phyloP scores from a whole-genome alignment of 768 basidiomycete species.

The Suillus cothurnatus region DNA sequence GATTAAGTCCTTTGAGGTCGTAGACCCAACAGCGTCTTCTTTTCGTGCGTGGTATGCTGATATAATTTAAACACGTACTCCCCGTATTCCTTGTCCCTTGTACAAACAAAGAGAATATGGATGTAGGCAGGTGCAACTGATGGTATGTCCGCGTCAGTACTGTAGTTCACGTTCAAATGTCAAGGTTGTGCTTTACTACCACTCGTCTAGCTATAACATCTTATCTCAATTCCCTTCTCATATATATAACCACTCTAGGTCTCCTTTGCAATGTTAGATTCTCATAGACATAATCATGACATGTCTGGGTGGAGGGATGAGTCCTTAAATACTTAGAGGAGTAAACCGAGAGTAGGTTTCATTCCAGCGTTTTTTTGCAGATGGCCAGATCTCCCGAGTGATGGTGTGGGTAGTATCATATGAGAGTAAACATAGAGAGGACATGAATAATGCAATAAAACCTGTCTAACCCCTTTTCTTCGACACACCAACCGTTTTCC shows the following conservation, averaged over 20 bases:
- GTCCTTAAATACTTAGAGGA: not conserved
- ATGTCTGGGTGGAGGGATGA: not conserved
- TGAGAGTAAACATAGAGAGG: not conserved
- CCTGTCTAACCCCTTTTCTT: slow-evolving; percentile 76
- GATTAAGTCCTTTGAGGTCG: no score
- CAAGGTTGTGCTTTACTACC: no score
- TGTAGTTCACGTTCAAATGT: no score
- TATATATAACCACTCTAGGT: not conserved
- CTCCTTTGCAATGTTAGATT: not conserved
- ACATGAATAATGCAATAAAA: slow-evolving; percentile 4
- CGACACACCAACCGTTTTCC: slow-evolving; percentile 95
- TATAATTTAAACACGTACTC: no score
- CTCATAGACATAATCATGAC: not conserved
- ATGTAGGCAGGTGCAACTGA: no score
- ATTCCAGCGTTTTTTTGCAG: not conserved
- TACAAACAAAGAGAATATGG: no score
- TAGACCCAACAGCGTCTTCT: no score
- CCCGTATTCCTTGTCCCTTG: no score
- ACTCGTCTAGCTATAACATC: not conserved
- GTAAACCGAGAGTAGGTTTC: not conserved
- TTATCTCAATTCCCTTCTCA: no score
- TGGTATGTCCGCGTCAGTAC: no score
- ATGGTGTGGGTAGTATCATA: not conserved
- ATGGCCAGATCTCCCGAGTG: not conserved
- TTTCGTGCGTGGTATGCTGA: no score